Evolutionary conservation across 2,329 filamentous ascomycete genomes (phyloP), one percentile per base, ranked within the genome.

Genomic region (Catunica adiposa): DNA sequence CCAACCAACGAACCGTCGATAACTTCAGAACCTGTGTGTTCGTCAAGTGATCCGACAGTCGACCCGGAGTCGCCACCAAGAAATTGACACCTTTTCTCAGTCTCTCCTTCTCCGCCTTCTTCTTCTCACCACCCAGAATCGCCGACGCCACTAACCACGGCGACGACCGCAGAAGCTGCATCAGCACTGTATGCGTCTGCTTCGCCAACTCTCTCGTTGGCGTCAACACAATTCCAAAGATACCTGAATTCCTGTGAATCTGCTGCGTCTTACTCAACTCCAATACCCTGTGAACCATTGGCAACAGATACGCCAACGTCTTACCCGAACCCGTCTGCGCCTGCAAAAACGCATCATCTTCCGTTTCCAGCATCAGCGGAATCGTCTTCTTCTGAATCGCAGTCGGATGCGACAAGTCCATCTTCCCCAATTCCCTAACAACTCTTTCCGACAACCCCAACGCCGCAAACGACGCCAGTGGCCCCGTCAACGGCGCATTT

Each of bases 291-390:
- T 98, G 87, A 22, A 98, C 82, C 50, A 98, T 84, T 1, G 92
- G 92, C 5, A 98, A 71, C 3, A 98, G 75, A 66, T 98, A 98
- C n/a, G 92, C 87, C 59, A 98, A 71, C 0, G 92, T 98, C 71
- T 98, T 98, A 70, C 92, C 92, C 0, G 92, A 98, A 62, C 92
- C 92, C 0, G 92, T 98, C 70, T 98, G 85, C 2, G 92, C 94
- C 67, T 97, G 92, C 34, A 98, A 84, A 63, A 98, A 98, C 1
- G 89, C 89, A 71, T 98, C 92, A 48, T 79, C 82, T 62, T 94
- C 85, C 54, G 84, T 83, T 44, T 82, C 82, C 47, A 94, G 69
- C 59, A 98, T 71, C 62, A 92, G 83, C 44, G 85, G 77, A 40
- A 98, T 83, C 0, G 90, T 84, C 59, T 86, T 87, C 63, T 89